phyloP scores from a whole-genome alignment of 31 red algal species.

The Porphyra umbilicalis region DNA sequence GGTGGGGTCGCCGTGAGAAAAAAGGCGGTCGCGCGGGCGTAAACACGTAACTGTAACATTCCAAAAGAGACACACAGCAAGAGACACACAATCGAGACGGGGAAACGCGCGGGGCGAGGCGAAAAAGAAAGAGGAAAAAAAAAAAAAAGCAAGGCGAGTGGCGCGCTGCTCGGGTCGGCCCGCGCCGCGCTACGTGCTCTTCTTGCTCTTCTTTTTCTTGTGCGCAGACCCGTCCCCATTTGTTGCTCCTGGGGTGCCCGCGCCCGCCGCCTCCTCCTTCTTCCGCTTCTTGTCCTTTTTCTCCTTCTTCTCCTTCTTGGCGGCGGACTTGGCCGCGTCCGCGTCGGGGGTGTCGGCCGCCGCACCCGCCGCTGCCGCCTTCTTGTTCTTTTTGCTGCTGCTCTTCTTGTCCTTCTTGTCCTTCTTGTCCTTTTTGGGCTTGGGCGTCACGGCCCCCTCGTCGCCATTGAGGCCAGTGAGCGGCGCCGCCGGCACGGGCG shows the following conservation, averaged over 20 bases:
- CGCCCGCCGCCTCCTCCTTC: slow-evolving; percentile 12
- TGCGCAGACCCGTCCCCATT: neutral
- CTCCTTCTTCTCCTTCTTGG: slow-evolving; percentile 53
- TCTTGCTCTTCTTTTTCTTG: slow-evolving; percentile 1
- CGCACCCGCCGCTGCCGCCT: slow-evolving; percentile 55
- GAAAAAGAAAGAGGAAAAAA: neutral
- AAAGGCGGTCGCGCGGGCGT: too few species aligned
- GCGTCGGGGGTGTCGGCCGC: slow-evolving; percentile 21
- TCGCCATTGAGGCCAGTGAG: slow-evolving; percentile 12
- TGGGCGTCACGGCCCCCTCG: slow-evolving; percentile 10
- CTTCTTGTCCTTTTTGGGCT: slow-evolving; percentile 50
- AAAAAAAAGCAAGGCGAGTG: neutral
- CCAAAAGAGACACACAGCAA: too few species aligned
- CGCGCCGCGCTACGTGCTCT: neutral
- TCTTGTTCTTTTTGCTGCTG: slow-evolving; percentile 37
- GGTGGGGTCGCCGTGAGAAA: too few species aligned
- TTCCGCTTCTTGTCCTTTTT: slow-evolving; percentile 70
- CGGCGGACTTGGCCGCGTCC: slow-evolving; percentile 5
- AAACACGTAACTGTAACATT: too few species aligned
- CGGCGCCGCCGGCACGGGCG: slow-evolving; percentile 3
- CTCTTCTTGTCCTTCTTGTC: slow-evolving; percentile 68
- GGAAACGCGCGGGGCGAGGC: neutral
- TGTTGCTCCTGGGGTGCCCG: neutral
- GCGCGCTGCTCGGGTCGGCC: neutral
- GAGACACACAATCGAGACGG: too few species aligned